Evolutionary conservation across 1,284 basidiomycete genomes (phyloP), one percentile per base, ranked within the genome.

Genomic region (Xerocomus minutiporus): DNA sequence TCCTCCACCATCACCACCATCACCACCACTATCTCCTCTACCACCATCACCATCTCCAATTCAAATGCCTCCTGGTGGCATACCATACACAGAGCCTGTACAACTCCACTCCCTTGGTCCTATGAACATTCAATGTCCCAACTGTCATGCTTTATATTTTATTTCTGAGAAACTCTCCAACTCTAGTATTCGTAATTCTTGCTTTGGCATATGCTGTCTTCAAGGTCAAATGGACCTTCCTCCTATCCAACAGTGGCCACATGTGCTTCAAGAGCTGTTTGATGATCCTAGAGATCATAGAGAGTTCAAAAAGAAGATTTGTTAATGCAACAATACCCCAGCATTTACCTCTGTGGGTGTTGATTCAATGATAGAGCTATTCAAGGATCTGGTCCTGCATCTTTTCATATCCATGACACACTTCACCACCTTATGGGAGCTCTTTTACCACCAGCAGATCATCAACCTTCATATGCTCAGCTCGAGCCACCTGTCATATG

Each of bases 321-420:
- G 0, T 20, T 2, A 20, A 20, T 20, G 2, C 20, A 20, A 20
- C 20, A 20, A 20, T 20, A 20, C 20, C 0, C 52, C 76, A 23
- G 65, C 73, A 0, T 76, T 77, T 49, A 75, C 71, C 0, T 78
- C 75, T 1, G 29, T 76, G 0, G 70, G 67, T n/a, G 64, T 20
- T 20, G 20, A 20, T 20, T 20, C 20, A 20, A 20, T 20, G 20
- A 20, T 20, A 20, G 20, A 9, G 23, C 12, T 8, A 28, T 42
- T n/a, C 26, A 42, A 9, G 40, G 40, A 5, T 3, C 40, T 28
- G 26, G 40, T 42, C 40, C 40, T 39, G 6, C 61, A 8, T 58
- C 69, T 1, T 77, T 75, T 56, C 47, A 54, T 0, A 70, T 78
- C 25, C 64, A 63, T 53, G 75, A 74, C 0, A 59, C 72, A 40